These are phyloP conservation scores for Aspergillus clavatus DNA, from an alignment of 2,329 filamentous ascomycete genomes.

Conservation along the genomic window DNA sequence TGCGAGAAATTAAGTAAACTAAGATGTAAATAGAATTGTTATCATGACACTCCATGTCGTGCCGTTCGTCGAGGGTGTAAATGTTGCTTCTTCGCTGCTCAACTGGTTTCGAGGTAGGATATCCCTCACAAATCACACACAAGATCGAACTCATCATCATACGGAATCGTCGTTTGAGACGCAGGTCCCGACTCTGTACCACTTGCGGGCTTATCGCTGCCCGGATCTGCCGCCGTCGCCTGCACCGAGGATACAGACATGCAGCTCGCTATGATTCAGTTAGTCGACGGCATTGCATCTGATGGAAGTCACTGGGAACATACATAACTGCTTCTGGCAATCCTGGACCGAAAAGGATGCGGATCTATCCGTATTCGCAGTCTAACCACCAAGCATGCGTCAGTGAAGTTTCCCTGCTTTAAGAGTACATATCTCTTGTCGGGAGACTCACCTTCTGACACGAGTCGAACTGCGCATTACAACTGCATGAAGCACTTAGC, in stretches of 20 bases:
- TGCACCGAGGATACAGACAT: neutral
- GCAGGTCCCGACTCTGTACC: neutral
- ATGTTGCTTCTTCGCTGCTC: no score
- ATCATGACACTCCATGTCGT: no score
- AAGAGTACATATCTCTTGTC: no score
- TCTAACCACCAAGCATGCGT: constrained; percentile 8
- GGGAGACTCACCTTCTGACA: constrained; percentile 15
- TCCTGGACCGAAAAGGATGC: constrained; percentile 12
- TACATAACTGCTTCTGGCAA: constrained; percentile 16
- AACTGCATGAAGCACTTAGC: constrained; percentile 13
- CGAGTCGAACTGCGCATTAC: constrained; percentile 18
- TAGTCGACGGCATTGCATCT: neutral
- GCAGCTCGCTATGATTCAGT: neutral
- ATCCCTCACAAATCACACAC: constrained; percentile 14
- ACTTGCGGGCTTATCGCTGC: neutral
- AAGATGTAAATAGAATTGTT: no score
- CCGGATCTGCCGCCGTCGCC: neutral
- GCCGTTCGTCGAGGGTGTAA: no score
- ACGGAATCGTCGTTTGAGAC: constrained; percentile 13
- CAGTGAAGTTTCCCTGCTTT: no score
- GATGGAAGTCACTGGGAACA: neutral
- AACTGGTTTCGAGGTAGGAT: no score
- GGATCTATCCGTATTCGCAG: constrained; percentile 11
- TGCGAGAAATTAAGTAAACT: no score
- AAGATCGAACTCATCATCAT: constrained; percentile 19